Evolutionary conservation across 331 rosid species (phyloP).

Genomic region (Malus hybrid): DNA sequence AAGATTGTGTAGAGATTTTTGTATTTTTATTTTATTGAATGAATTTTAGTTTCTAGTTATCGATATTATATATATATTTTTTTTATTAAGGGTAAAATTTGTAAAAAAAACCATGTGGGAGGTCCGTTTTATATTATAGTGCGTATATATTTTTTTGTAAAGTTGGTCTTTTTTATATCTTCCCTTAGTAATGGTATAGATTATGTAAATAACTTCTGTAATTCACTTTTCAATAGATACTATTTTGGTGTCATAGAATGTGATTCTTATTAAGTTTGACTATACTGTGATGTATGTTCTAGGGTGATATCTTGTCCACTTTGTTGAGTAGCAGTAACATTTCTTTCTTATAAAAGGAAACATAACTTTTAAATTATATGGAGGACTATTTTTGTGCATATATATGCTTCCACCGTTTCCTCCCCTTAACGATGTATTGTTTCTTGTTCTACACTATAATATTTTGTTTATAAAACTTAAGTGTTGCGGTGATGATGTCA

Average conservation of each 20-base stretch:
- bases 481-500: background rate
- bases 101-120: too few species aligned
- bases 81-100: too few species aligned
- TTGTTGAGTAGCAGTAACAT: background rate
- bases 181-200: background rate
- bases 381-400: background rate
- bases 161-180: background rate
- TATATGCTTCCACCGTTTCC: too few species aligned
- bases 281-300: background rate
- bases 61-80: too few species aligned
- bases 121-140: too few species aligned
- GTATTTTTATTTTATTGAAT: too few species aligned
- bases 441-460: background rate
- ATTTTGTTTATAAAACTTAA: background rate
- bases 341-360: background rate
- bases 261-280: background rate
- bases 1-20: too few species aligned
- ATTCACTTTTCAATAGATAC: background rate
- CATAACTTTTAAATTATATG: background rate
- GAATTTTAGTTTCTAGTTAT: too few species aligned
- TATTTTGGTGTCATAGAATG: background rate
- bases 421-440: background rate
- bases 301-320: background rate
- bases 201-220: background rate
- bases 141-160: too few species aligned